Base-by-base conservation (phyloP, 352 stramenopile genomes). In the Saprolegnia parasitica region DNA sequence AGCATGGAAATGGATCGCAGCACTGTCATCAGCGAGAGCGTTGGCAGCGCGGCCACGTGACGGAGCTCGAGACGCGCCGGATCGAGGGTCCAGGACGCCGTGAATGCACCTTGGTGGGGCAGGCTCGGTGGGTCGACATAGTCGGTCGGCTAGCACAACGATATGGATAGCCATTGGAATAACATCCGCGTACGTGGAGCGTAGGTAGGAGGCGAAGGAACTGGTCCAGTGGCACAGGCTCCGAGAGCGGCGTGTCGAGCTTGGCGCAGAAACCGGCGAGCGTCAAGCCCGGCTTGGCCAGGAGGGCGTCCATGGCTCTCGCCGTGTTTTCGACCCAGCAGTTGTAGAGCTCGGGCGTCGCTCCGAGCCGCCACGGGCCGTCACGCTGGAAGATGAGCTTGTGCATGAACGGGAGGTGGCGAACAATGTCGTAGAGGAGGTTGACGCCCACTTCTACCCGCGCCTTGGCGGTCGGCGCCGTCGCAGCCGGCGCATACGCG, bases 311-410 rank as follows among this genome's bases (percentile, higher is more conserved):
- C 11, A 60, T 16, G 13, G 52, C 52, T 60, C 20, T 60, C 24
- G 35, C 52, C 11, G 52, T 60, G n/a, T 60, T 60, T 60, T 60
- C 52, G 20, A 60, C 20, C 52, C 52, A 60, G 35, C 52, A 35
- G 35, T 60, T 60, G 52, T 60, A 60, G 11, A 60, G 52, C 20
- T 60, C 52, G 13, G 24, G 52, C 11, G 52, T 35, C 11, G 11
- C 20, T 15, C 52, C 52, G 20, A 35, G 52, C 11, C 24, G 24
- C 52, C 52, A 60, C 24, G 24, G 42, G 52, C 52, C 52, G 35
- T 60, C 52, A 4, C 24, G 13, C 35, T 60, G 11, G 52, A 60
- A 60, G 35, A 60, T 24, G 24, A 60, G 24, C 35, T 40, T 60
- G 11, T 60, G 52, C 52, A 60, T 60, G 52, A 60, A 60, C 24